Conservation (phyloP, 2,329 filamentous ascomycete species). For the Sclerotinia glacialis region DNA sequence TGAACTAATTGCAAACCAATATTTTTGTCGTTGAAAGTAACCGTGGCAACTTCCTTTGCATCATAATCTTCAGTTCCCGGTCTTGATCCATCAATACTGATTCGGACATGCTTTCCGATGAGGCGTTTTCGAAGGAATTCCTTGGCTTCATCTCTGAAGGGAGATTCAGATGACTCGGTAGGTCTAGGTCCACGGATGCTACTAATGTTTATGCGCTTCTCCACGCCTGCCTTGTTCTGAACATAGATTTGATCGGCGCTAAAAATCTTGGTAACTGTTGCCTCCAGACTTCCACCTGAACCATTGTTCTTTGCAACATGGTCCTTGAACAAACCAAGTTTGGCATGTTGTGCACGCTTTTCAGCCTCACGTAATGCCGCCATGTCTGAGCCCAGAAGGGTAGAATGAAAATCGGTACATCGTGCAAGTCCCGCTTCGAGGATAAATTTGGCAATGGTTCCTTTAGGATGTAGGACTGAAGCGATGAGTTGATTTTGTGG, state of each 20-base stretch:
- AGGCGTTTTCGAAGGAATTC: constrained; percentile 91
- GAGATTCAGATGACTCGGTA: constrained; percentile 79
- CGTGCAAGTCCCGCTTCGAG: constrained; percentile 85
- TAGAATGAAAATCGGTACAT: constrained; percentile 95
- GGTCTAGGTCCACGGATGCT: constrained; percentile 92
- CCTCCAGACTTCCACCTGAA: constrained; percentile 67
- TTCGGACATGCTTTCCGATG: constrained; percentile 92
- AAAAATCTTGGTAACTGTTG: constrained; percentile 78
- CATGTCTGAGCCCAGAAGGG: constrained; percentile 87
- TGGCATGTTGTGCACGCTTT: constrained; percentile 74
- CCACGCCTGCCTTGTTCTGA: constrained; percentile 76
- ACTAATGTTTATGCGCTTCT: constrained; percentile 89
- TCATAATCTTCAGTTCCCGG: constrained; percentile 88
- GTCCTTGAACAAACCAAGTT: constrained; percentile 77
- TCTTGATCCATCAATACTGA: constrained; percentile 86
- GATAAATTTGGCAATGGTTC: constrained; percentile 89
- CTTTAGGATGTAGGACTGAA: constrained; percentile 79
- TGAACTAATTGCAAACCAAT: constrained; percentile 82
- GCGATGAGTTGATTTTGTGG: constrained; percentile 91
- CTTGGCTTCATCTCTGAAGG: constrained; percentile 90
- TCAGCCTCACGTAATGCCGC: constrained; percentile 79
- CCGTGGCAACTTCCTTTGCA: constrained; percentile 88
- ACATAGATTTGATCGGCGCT: constrained; percentile 87
- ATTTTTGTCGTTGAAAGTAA: constrained; percentile 82
- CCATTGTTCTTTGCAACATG: constrained; percentile 67